A percentile compares a stretch with the other conserved stretches of the same genome.
Conservation (phyloP, 148 eudicot genomes). For the Rhododendron simsii region DNA sequence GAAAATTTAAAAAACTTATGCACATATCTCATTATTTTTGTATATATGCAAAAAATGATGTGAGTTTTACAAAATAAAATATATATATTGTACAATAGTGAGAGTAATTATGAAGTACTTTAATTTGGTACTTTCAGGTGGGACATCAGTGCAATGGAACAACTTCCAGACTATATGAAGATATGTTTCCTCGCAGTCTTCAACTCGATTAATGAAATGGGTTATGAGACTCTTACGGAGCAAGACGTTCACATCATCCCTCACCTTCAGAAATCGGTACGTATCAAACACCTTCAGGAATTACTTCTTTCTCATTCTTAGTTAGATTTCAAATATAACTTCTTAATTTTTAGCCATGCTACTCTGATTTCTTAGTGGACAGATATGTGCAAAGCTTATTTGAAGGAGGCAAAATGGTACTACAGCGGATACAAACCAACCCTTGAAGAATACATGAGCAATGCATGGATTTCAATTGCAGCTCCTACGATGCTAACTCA, state of each 20-base stretch:
- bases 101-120: no score
- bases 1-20: no score
- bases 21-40: no score
- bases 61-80: no score
- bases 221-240: neutral
- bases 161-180: neutral
- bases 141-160: no score
- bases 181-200: neutral
- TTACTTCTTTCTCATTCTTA: neutral
- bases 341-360: no score
- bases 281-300: no score
- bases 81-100: no score
- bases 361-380: constrained; percentile 16
- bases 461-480: neutral
- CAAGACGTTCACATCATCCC: constrained; percentile 2
- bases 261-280: constrained; percentile 12
- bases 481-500: constrained; percentile 5
- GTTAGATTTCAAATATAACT: no score
- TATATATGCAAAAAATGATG: no score
- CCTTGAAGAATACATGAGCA: constrained; percentile 15
- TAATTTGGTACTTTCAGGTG: no score
- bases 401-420: constrained; percentile 32
- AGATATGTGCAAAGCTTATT: constrained; percentile 21
- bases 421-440: constrained; percentile 23
- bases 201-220: neutral